Base-by-base conservation (phyloP, 371 early-diverging fungal genomes). In the Actinomortierella wolfii region DNA sequence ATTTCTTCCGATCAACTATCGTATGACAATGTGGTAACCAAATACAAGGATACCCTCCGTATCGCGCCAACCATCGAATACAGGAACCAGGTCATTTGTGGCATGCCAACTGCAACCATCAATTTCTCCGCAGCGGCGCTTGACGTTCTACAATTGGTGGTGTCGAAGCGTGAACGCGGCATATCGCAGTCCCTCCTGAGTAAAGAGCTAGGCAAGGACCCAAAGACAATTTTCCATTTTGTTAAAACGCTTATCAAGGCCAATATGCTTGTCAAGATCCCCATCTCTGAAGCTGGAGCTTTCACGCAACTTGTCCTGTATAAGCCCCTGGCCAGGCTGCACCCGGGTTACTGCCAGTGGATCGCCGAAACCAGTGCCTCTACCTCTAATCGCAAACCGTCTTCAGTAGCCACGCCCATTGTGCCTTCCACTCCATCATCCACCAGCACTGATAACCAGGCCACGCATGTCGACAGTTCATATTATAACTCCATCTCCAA, bases 181-280 rank as follows among this genome's bases (percentile, higher is more conserved):
- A 61, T 83, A 25, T 83, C 87, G 0, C 90, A 90, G 61, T 59
- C 57, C 6, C 77, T 81, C 24, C 57, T 90, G 24, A 57, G 82
- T 2, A 84, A 81, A 61, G 49, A 54, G 0, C 59, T 81, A 21
- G 54, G 61, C 6, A 56, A 85, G 4, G 91, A 90, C 51, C 83
- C 89, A 3, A 73, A 89, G 24, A 81, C 83, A n/a, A 70, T 79
- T 47, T 90, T 84, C 66, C 83, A 89, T 65, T 83, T 74, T 45
- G 56, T 90, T 54, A 90, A 87, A 56, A 57, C 61, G 1, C 75
- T 89, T 11, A 64, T 76, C 15, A 54, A 40, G 1, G 54, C 57
- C 44, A 81, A 82, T 4, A 69, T 84, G 17, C 61, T 89, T 17
- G 55, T 75, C 59, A 81, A 79, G 65, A 61, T 73, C 20, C 58